phyloP scores from a whole-genome alignment of 2,329 filamentous ascomycete species.

The Calonectria ilicicola region DNA sequence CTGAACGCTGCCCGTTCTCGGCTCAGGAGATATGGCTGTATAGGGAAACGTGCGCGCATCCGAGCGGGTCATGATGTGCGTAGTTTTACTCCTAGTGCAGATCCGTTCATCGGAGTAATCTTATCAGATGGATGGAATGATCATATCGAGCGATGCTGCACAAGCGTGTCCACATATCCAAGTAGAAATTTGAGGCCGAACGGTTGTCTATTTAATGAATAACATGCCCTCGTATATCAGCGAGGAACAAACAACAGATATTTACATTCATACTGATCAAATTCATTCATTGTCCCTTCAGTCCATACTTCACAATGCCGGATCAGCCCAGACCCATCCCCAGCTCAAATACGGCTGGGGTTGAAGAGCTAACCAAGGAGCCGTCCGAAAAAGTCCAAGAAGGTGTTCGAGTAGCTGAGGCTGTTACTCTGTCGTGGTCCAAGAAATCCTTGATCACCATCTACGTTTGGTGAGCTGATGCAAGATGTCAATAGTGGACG shows the following conservation, averaged over 20 bases:
- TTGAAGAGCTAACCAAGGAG: not conserved
- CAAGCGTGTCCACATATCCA: not conserved
- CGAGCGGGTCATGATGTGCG: constrained; percentile 6
- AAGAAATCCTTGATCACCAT: not conserved
- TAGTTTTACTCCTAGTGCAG: not conserved
- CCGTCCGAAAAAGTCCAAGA: not conserved
- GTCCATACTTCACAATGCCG: not conserved
- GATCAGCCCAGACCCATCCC: not conserved
- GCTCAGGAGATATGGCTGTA: not conserved
- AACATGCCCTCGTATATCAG: not conserved
- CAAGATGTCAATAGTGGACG: no score
- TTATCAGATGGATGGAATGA: constrained; percentile 1
- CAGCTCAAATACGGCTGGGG: not conserved
- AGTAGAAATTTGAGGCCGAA: not conserved
- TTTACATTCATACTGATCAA: not conserved
- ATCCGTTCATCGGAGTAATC: not conserved
- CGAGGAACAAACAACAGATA: not conserved
- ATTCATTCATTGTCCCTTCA: not conserved
- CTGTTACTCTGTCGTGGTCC: constrained; percentile 11
- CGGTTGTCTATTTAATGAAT: not conserved
- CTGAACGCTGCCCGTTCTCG: not conserved
- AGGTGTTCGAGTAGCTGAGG: constrained; percentile 5
- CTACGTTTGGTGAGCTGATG: not conserved
- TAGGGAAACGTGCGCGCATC: not conserved
- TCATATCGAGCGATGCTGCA: not conserved